Evolutionary conservation across 441 rosid species (phyloP).

Genomic region (Mallotus repandus): DNA sequence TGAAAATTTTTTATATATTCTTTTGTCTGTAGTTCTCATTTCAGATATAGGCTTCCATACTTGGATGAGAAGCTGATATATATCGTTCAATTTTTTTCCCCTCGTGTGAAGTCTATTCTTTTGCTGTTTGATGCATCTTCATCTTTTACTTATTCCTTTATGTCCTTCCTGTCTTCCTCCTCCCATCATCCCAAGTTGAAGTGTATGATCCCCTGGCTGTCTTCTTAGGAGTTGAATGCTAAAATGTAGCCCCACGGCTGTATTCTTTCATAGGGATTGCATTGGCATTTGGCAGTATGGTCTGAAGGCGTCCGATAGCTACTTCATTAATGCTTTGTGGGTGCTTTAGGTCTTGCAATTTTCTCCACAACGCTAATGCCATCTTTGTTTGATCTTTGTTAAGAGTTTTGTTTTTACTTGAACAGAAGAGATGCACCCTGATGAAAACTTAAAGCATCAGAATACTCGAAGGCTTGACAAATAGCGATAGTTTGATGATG

Average conservation of each 20-base stretch:
- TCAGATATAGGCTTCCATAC: conserved; percentile 14
- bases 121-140: not conserved
- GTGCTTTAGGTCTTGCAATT: not conserved
- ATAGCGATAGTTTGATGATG: too few relatives aligned
- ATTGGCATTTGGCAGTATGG: not conserved
- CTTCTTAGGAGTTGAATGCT: too few relatives aligned
- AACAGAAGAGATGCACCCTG: too few relatives aligned
- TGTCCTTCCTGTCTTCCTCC: not conserved
- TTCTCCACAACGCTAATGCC: too few relatives aligned
- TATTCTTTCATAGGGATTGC: not conserved
- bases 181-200: too few relatives aligned
- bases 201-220: too few relatives aligned
- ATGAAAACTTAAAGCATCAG: too few relatives aligned
- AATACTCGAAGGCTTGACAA: too few relatives aligned
- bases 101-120: not conserved
- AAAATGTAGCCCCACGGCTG: too few relatives aligned
- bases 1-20: not conserved
- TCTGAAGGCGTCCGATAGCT: not conserved
- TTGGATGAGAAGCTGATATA: conserved; percentile 12
- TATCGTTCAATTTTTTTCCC: not conserved
- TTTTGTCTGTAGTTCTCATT: not conserved
- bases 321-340: not conserved
- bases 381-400: too few relatives aligned
- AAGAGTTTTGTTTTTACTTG: too few relatives aligned
- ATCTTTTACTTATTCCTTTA: not conserved